Evolutionary conservation across 176 grass and related monocot genomes (phyloP).

Genomic region (Rhynchospora breviuscula): DNA sequence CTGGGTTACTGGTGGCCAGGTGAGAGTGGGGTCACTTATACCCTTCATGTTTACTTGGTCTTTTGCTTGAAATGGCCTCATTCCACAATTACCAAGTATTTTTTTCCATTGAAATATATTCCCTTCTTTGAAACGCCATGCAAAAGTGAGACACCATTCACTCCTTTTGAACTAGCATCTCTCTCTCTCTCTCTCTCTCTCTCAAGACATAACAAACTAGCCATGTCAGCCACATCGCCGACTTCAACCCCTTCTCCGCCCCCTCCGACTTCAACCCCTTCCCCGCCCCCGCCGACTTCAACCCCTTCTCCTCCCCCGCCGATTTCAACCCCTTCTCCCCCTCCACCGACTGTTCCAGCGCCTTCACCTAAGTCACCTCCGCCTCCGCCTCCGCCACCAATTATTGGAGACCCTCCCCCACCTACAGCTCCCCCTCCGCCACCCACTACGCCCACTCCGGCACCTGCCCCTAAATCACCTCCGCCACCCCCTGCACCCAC

Average conservation of each 20-base stretch:
- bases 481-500: background rate
- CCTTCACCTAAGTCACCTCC: background rate
- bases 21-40: background rate
- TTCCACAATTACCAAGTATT: background rate
- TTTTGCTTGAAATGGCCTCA: background rate
- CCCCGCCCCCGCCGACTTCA: too few species aligned
- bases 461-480: background rate
- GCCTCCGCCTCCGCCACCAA: background rate
- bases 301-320: too few species aligned
- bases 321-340: too few species aligned
- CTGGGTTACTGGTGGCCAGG: background rate
- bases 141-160: background rate
- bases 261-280: too few species aligned
- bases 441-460: background rate
- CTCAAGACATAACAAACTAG: background rate
- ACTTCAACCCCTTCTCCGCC: too few species aligned
- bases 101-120: background rate
- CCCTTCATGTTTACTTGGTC: background rate
- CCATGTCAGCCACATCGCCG: background rate
- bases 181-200: too few species aligned
- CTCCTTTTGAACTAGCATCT: too few species aligned
- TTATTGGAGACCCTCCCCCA: background rate
- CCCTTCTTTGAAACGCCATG: background rate
- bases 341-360: background rate
- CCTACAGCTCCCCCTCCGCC: background rate